Evolutionary conservation across 768 basidiomycete species (phyloP).

Genomic region (Phlebiopsis gigantea): DNA sequence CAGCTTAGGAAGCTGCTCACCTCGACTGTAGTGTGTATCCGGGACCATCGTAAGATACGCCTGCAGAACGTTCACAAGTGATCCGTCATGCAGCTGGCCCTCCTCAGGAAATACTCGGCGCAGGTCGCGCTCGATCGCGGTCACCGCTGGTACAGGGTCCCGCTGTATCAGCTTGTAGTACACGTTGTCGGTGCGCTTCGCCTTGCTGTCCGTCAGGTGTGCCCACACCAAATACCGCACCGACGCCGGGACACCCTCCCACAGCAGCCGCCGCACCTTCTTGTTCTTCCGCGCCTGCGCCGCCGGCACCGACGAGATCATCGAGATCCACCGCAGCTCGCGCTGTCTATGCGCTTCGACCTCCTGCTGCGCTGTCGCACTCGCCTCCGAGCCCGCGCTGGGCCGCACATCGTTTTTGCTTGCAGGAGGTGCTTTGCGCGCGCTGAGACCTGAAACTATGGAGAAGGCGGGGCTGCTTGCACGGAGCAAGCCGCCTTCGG

Average conservation of each 20-base stretch:
- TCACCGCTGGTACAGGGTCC: conserved; percentile 41
- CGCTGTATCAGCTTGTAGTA: conserved; percentile 60
- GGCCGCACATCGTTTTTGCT: background rate
- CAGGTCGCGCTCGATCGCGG: conserved; percentile 58
- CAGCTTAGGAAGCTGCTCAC: conserved; percentile 29
- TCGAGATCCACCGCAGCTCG: conserved; percentile 71
- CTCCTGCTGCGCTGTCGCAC: conserved; percentile 6
- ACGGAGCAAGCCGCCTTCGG: conserved; percentile 19
- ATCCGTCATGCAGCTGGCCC: conserved; percentile 50
- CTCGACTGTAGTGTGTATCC: conserved; percentile 63
- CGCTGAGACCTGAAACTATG: conserved; percentile 19
- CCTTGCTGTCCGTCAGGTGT: conserved; percentile 72
- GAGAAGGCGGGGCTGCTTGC: conserved; percentile 28
- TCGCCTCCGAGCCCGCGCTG: background rate
- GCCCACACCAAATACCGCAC: conserved; percentile 85
- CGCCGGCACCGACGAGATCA: conserved; percentile 51
- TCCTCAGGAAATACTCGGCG: conserved; percentile 50
- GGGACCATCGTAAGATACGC: conserved; percentile 86
- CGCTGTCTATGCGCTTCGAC: conserved; percentile 65
- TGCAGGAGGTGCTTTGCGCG: conserved; percentile 5
- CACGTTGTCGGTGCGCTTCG: conserved; percentile 60
- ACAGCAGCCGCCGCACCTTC: conserved; percentile 67
- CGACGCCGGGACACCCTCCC: conserved; percentile 76
- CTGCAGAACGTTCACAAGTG: conserved; percentile 48
- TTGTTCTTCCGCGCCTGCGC: conserved; percentile 71